Percentiles rank a stretch among this genome's conserved stretches.
phyloP scores from a whole-genome alignment of 768 basidiomycete species.

The Suillus variegatus region DNA sequence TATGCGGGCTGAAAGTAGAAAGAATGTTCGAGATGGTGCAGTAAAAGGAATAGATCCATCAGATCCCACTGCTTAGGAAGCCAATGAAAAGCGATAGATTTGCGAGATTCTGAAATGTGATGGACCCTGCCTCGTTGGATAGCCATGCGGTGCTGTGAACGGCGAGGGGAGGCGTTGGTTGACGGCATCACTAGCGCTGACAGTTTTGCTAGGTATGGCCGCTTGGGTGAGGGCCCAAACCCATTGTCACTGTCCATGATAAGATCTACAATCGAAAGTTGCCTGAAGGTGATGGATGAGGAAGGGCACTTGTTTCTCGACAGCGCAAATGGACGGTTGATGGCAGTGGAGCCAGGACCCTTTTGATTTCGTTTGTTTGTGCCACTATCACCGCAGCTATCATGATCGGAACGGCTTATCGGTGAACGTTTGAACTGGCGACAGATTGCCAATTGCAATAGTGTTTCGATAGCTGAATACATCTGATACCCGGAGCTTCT shows the following conservation, averaged over 20 bases:
- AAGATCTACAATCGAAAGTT: slow-evolving; percentile 22
- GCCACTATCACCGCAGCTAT: slow-evolving; percentile 21
- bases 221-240: slow-evolving; percentile 1
- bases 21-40: neutral
- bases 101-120: neutral
- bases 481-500: slow-evolving; percentile 18
- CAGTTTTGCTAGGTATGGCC: neutral
- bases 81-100: slow-evolving; percentile 4
- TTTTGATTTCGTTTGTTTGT: slow-evolving; percentile 28
- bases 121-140: neutral
- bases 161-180: neutral
- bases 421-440: neutral
- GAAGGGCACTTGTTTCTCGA: slow-evolving; percentile 9
- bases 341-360: slow-evolving; percentile 16
- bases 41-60: neutral
- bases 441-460: slow-evolving; percentile 23
- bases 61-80: slow-evolving; percentile 4
- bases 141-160: no score
- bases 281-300: neutral
- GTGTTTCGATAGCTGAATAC: slow-evolving; percentile 17
- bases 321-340: slow-evolving; percentile 20
- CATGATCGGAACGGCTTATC: slow-evolving; percentile 7
- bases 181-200: neutral
- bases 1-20: neutral
- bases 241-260: slow-evolving; percentile 16